phyloP scores from a whole-genome alignment of 2,329 filamentous ascomycete genomes.

The Hansfordia pulvinata region DNA sequence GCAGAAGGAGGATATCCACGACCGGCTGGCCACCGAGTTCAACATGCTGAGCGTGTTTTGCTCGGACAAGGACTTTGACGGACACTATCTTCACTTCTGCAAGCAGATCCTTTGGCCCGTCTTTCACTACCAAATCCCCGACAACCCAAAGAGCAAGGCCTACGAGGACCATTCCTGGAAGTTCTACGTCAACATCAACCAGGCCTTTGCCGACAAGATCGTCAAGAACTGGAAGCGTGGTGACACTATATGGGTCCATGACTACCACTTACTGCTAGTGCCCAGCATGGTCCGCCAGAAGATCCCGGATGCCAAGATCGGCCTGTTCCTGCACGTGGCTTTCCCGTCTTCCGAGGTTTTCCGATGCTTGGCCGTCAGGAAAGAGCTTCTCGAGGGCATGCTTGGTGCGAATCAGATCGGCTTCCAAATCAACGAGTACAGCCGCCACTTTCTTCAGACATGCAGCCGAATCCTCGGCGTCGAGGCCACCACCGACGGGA shows the following conservation, averaged over 20 bases:
- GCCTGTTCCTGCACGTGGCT: conserved; percentile 88
- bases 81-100: conserved; percentile 91
- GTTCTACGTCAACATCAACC: conserved; percentile 85
- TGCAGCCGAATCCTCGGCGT: conserved; percentile 86
- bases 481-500: conserved; percentile 75
- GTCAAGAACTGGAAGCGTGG: conserved; percentile 86
- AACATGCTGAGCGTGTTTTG: conserved; percentile 76
- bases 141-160: conserved; percentile 95
- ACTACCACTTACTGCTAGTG: conserved; percentile 85
- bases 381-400: conserved; percentile 80
- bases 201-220: conserved; percentile 84
- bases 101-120: conserved; percentile 97
- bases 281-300: conserved; percentile 82
- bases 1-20: conserved; percentile 72
- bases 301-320: conserved; percentile 85
- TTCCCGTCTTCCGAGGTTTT: conserved; percentile 97
- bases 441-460: conserved; percentile 87
- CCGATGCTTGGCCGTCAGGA: conserved; percentile 75
- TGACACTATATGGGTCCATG: conserved; percentile 89
- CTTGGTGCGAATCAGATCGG: conserved; percentile 84
- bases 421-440: conserved; percentile 90
- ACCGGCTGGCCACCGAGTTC: conserved; percentile 66
- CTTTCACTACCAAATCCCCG: conserved; percentile 95
- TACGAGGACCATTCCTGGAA: conserved; percentile 96
- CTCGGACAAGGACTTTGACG: conserved; percentile 84